These are phyloP conservation scores for Begonia masoniana DNA, from an alignment of 306 rosid species.

Conservation along the genomic window DNA sequence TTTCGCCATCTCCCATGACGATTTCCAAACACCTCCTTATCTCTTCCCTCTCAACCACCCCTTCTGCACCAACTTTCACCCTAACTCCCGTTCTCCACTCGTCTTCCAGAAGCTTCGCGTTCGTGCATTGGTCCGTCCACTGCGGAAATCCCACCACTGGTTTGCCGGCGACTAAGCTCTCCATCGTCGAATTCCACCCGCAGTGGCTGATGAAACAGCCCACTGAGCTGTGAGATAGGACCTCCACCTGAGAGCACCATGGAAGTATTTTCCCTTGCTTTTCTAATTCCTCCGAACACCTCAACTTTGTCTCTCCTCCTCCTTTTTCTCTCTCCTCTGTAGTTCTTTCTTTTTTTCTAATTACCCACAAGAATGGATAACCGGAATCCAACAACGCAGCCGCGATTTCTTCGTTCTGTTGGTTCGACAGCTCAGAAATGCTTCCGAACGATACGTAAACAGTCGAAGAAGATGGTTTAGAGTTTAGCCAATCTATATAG, in stretches of 20 bases:
- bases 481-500: constrained; percentile 39
- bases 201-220: constrained; percentile 44
- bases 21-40: constrained; percentile 36
- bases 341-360: constrained; percentile 8
- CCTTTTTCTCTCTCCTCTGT: neutral
- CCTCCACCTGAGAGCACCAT: constrained; percentile 52
- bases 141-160: constrained; percentile 43
- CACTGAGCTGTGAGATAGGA: constrained; percentile 25
- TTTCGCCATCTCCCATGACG: constrained; percentile 30
- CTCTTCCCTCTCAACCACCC: constrained; percentile 17
- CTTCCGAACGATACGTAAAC: constrained; percentile 61
- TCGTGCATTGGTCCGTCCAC: constrained; percentile 42
- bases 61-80: constrained; percentile 19
- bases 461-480: constrained; percentile 26
- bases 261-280: constrained; percentile 27
- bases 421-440: constrained; percentile 12
- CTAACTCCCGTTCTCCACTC: constrained; percentile 38
- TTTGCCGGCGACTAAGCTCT: constrained; percentile 32
- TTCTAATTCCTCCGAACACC: constrained; percentile 19
- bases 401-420: constrained; percentile 48
- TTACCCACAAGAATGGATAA: constrained; percentile 41
- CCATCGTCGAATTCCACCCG: constrained; percentile 51
- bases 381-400: constrained; percentile 32
- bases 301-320: constrained; percentile 2
- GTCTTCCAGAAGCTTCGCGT: constrained; percentile 34